phyloP scores from a whole-genome alignment of 257 asterid species.

The Handroanthus guayacan region DNA sequence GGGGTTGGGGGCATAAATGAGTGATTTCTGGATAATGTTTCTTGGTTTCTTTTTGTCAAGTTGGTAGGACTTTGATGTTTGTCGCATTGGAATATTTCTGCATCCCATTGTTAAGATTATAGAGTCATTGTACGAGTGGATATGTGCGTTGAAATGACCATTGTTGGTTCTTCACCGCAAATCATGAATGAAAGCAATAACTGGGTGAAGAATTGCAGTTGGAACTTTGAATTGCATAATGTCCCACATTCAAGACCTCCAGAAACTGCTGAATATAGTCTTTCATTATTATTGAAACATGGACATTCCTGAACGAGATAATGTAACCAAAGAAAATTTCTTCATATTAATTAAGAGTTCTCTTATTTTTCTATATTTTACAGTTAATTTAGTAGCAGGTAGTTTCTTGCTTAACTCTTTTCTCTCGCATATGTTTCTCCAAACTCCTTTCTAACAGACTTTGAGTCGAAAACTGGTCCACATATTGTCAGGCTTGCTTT shows the following conservation, averaged over 20 bases:
- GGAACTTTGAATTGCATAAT: too few species aligned
- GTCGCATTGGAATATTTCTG: neutral
- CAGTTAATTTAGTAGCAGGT: neutral
- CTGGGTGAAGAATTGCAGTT: too few species aligned
- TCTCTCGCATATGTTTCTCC: conserved; percentile 2
- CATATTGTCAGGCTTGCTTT: conserved; percentile 84
- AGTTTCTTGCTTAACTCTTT: neutral
- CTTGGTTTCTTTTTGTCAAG: neutral
- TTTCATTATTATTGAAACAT: too few species aligned
- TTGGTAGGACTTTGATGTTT: neutral
- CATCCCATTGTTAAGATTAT: neutral
- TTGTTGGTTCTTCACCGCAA: neutral
- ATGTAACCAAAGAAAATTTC: too few species aligned
- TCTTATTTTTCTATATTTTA: neutral
- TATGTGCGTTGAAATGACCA: neutral
- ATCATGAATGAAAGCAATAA: too few species aligned
- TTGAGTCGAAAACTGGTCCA: conserved; percentile 96
- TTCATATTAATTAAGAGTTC: neutral
- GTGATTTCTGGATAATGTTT: neutral
- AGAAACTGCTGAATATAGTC: too few species aligned
- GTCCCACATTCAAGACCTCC: too few species aligned
- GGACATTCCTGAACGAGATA: too few species aligned
- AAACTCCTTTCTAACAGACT: conserved; percentile 52
- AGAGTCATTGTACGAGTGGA: neutral
- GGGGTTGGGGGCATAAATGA: neutral